Base-by-base conservation (phyloP, 2,329 filamentous ascomycete genomes). In the Chaetomium globosum region DNA sequence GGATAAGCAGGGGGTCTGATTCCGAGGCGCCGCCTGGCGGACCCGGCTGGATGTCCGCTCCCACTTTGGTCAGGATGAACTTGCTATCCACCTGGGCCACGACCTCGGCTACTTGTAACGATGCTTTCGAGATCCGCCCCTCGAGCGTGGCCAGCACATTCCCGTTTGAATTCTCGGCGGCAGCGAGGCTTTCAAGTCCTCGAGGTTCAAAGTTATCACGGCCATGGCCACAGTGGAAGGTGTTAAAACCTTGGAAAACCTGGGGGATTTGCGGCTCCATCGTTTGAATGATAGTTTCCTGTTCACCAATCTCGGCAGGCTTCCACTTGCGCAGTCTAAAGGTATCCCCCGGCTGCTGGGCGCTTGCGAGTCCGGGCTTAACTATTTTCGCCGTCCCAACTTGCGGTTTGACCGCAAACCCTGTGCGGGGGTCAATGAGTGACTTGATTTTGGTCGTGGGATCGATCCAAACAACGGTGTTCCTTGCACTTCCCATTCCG, bases 51-150 rank as follows among this genome's bases (percentile, higher is more conserved):
- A 6, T 59, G 13, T 54, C 65, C 3, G 73, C 59, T 0, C 76
- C 74, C 58, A 91, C 78, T 67, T 85, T 89, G 26, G 87, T 81
- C 0, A 99, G 78, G 19, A 99, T 89, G 74, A 96, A 99, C 75
- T 99, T 99, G 16, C 80, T 82, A 74, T 98, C 94, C 1, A 99
- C 89, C 73, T 99, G 95, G 0, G 87, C 83, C 51, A 99, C 83
- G 0, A 97, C 80, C 57, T 84, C 78, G 0, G 91, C 90, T 8
- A 77, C 73, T 1, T 76, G 74, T 9, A 97, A 78, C 0, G 82
- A 83, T 4, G 79, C 72, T 69, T 88, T 91, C 0, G 88, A 90
- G 1, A 97, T 75, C 12, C 80, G 79, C 0, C 81, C 78, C 33
- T 76, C 74, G 2, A 79, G 67, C 2, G 68, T 63, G 30, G 57